Conservation (phyloP, 2,329 filamentous ascomycete species). For the Scortechinia acanthostroma region DNA sequence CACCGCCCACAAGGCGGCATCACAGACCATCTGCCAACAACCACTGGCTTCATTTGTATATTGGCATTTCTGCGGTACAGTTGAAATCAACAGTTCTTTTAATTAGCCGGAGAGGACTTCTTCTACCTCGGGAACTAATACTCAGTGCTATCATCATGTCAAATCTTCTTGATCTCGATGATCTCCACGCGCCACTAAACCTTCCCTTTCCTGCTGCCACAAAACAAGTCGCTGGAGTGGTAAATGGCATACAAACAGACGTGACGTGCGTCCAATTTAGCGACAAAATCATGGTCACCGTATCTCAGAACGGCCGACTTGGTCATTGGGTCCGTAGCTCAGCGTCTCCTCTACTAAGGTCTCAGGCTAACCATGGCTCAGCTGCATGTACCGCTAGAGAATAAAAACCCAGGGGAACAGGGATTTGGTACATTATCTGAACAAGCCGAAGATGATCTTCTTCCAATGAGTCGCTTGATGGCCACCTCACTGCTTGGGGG, state of each 20-base stretch:
- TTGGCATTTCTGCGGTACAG: too few species aligned
- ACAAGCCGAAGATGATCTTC: slow-evolving; percentile 10
- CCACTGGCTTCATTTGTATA: too few species aligned
- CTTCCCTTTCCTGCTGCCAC: background rate
- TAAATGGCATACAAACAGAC: background rate
- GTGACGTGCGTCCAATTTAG: background rate
- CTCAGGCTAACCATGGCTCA: background rate
- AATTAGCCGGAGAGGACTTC: too few species aligned
- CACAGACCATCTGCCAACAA: too few species aligned
- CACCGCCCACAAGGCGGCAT: too few species aligned
- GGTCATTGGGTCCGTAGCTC: background rate
- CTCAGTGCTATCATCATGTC: slow-evolving; percentile 1
- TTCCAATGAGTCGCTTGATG: slow-evolving; percentile 77
- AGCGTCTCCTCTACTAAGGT: background rate
- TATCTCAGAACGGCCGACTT: background rate
- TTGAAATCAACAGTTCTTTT: too few species aligned
- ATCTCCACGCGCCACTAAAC: background rate
- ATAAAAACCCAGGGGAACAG: background rate
- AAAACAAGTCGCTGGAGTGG: background rate
- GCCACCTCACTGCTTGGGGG: slow-evolving; percentile 82
- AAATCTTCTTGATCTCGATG: background rate
- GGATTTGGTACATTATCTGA: background rate
- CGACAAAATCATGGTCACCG: background rate
- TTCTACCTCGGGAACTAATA: too few species aligned
- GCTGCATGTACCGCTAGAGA: background rate